These are phyloP conservation scores for Verticillium zaregamsianum DNA, from an alignment of 2,329 filamentous ascomycete genomes.

Conservation along the genomic window DNA sequence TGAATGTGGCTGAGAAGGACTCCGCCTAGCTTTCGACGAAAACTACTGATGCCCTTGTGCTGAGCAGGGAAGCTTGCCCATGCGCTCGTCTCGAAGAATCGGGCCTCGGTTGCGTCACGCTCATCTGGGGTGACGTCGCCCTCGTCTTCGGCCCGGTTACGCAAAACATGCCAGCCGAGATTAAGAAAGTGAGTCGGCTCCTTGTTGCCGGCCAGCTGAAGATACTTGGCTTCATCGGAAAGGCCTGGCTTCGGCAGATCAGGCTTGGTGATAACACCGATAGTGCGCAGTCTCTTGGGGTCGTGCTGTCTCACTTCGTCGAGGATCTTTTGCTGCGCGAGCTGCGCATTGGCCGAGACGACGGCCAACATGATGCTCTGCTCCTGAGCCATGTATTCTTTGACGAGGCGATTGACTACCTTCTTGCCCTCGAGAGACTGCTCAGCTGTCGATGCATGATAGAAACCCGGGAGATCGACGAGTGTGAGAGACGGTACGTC, in stretches of 20 bases:
- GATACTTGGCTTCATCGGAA: constrained; percentile 31
- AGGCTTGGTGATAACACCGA: constrained; percentile 49
- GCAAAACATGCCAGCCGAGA: constrained; percentile 28
- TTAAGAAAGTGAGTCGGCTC: constrained; percentile 30
- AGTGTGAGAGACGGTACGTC: constrained; percentile 49
- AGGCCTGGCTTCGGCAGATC: constrained; percentile 31
- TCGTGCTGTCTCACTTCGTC: constrained; percentile 40
- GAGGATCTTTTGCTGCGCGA: constrained; percentile 48
- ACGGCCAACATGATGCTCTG: constrained; percentile 59
- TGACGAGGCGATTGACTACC: constrained; percentile 42
- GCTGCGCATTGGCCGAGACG: constrained; percentile 40
- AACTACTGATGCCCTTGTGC: constrained; percentile 15
- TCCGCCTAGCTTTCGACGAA: constrained; percentile 20
- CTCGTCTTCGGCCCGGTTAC: constrained; percentile 13
- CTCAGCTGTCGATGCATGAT: constrained; percentile 41
- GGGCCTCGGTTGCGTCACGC: constrained; percentile 10
- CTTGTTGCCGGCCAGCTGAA: constrained; percentile 38
- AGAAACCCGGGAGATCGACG: constrained; percentile 55
- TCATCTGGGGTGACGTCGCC: constrained; percentile 5
- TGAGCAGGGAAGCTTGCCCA: constrained; percentile 11
- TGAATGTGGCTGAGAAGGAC: constrained; percentile 25
- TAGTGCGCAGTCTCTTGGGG: constrained; percentile 33
- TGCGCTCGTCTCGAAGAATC: constrained; percentile 14
- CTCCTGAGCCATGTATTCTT: constrained; percentile 50
- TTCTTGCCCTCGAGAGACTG: constrained; percentile 40